Base-by-base conservation (phyloP, 257 asterid species). In the Capsicum chinense region DNA sequence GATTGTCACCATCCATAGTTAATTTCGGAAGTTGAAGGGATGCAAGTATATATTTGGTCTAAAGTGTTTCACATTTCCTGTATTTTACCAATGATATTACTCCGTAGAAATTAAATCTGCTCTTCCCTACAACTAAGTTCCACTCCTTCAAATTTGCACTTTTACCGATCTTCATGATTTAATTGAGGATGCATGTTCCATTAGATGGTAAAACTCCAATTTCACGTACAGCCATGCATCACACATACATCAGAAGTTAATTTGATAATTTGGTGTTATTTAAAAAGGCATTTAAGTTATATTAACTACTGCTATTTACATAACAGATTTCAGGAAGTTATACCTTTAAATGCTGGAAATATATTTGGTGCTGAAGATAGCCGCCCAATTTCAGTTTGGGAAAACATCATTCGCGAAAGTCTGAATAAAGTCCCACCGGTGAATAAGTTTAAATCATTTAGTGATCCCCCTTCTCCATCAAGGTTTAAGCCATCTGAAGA, bases 281-380 rank as follows among this genome's bases (percentile, higher is more conserved):
- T 33, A 50, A 47, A 8, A 26, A 33, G 52, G 17, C 76, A 50
- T 44, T 47, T 56, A 33, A 56, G 8, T 69, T 47, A 33, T 57
- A 56, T 84, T 83, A 60, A 70, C 60, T 79, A 26, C 79, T 70
- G 44, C 13, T 15, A 69, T 56, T 79, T 83, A 14, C 87, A 59
- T 87, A 83, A 52, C 88, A 97, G 99, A 79, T 88, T 97, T 87
- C 99, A 97, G 95, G 99, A 97, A 92, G 88, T 95, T 85, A 93
- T 97, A 71, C 99, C 99, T 73, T 87, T 97, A 85, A 94, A 95
- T 90, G 97, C 99, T 83, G 97, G 98, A 14, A 95, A 97, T 82
- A 90, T 97, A 83, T 93, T 97, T 83, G 99, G 99, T 48, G 93
- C 99, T 87, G 99, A 97, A 86, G 99, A 97, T 84, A 91, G 67